phyloP scores from a whole-genome alignment of 2,329 filamentous ascomycete species.

The Monilinia fructigena region DNA sequence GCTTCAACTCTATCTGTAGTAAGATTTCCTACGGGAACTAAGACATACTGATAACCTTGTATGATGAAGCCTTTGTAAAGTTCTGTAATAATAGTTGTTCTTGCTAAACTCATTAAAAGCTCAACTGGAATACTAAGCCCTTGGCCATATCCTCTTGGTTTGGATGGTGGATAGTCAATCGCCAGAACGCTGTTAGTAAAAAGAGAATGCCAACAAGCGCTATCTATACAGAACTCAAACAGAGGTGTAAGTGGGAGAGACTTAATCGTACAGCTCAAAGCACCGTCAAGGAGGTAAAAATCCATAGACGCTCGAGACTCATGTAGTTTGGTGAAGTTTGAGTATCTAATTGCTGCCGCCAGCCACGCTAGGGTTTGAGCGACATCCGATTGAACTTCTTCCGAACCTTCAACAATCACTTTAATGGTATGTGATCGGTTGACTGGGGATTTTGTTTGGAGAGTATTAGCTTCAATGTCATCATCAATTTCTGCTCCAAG shows the following conservation, averaged over 20 bases:
- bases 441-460: too few relatives aligned
- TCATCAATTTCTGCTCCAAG: background rate
- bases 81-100: background rate
- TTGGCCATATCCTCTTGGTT: background rate
- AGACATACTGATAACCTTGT: background rate
- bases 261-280: background rate
- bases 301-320: background rate
- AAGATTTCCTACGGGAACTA: background rate
- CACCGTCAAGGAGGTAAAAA: background rate
- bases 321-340: background rate
- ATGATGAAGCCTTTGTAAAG: background rate
- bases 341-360: background rate
- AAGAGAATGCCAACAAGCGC: background rate
- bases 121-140: background rate
- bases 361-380: slow-evolving; percentile 2
- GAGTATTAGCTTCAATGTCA: too few relatives aligned
- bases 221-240: background rate
- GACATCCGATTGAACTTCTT: background rate
- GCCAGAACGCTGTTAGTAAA: background rate
- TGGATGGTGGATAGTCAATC: background rate
- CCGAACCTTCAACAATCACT: background rate
- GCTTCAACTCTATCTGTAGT: background rate
- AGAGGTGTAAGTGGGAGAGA: background rate
- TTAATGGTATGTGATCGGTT: background rate
- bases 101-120: background rate